Percentiles rank a stretch among this genome's conserved stretches.
phyloP scores from a whole-genome alignment of 1,139 yeast genomes.

The Barnettozyma hawaiiensis region DNA sequence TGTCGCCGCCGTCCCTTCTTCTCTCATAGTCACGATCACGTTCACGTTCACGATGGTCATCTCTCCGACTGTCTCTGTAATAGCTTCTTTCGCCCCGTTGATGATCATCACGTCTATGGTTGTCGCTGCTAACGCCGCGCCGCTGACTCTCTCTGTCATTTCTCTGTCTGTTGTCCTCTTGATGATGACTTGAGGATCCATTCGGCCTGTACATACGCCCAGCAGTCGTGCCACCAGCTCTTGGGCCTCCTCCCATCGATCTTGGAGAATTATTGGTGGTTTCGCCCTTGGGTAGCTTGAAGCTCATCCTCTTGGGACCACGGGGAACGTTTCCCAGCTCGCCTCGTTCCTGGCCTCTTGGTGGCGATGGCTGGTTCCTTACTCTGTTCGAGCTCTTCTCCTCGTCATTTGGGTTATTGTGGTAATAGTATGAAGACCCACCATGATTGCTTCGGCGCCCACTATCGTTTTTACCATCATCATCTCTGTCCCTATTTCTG shows the following conservation, averaged over 20 bases:
- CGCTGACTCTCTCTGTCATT: background rate
- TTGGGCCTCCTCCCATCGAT: background rate
- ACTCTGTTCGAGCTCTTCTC: background rate
- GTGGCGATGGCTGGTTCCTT: constrained; percentile 7
- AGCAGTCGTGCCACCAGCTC: constrained; percentile 2
- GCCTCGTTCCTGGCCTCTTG: constrained; percentile 5
- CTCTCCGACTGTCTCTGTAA: background rate
- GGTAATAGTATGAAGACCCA: background rate
- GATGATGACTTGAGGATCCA: background rate
- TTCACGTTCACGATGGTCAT: background rate
- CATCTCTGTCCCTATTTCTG: background rate
- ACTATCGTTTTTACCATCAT: background rate
- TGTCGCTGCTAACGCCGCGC: too few species aligned
- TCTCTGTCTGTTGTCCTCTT: background rate
- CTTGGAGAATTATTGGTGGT: background rate
- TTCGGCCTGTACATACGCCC: constrained; percentile 17
- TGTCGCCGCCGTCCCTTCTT: background rate
- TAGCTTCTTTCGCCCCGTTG: background rate
- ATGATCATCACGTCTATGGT: background rate
- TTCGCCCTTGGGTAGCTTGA: constrained; percentile 14
- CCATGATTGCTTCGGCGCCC: background rate
- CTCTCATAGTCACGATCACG: too few species aligned
- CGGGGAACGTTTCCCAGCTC: constrained; percentile 16
- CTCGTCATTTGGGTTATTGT: background rate
- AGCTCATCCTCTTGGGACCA: constrained; percentile 23